A percentile compares a stretch with the other conserved stretches of the same genome.
Evolutionary conservation across 495 filamentous ascomycete genomes (phyloP).

Genomic region (Letharia lupina): DNA sequence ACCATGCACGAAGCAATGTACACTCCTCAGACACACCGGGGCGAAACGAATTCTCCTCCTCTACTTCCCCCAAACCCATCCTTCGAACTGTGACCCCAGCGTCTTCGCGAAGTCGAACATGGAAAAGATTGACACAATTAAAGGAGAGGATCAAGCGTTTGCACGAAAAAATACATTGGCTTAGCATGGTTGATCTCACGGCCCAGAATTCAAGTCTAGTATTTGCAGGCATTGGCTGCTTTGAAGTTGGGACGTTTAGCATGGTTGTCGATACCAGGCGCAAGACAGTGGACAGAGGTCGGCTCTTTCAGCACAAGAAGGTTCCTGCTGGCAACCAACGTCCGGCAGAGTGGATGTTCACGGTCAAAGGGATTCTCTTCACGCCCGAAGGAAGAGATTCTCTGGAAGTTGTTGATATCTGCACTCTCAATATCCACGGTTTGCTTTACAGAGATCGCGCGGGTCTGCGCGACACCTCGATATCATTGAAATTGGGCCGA

Average conservation of each 20-base stretch:
- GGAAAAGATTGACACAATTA: conserved; percentile 62
- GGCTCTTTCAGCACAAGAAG: conserved; percentile 78
- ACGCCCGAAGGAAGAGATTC: conserved; percentile 76
- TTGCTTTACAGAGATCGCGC: conserved; percentile 82
- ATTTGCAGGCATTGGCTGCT: conserved; percentile 68
- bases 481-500: conserved; percentile 82
- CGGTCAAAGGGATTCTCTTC: conserved; percentile 76
- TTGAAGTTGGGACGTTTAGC: conserved; percentile 77
- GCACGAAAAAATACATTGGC: conserved; percentile 79
- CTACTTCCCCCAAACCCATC: conserved; percentile 21
- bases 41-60: conserved; percentile 19
- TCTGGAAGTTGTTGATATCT: conserved; percentile 81
- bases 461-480: conserved; percentile 79
- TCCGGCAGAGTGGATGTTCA: conserved; percentile 92
- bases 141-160: conserved; percentile 81
- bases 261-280: conserved; percentile 82
- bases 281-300: conserved; percentile 83
- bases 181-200: conserved; percentile 84
- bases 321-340: conserved; percentile 60
- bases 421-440: conserved; percentile 82
- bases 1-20: conserved; percentile 25
- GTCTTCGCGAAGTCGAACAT: conserved; percentile 57
- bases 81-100: conserved; percentile 17
- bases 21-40: conserved; percentile 10
- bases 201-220: conserved; percentile 68